phyloP scores from a whole-genome alignment of 2,329 filamentous ascomycete species.

The Grosmannia clavigera region DNA sequence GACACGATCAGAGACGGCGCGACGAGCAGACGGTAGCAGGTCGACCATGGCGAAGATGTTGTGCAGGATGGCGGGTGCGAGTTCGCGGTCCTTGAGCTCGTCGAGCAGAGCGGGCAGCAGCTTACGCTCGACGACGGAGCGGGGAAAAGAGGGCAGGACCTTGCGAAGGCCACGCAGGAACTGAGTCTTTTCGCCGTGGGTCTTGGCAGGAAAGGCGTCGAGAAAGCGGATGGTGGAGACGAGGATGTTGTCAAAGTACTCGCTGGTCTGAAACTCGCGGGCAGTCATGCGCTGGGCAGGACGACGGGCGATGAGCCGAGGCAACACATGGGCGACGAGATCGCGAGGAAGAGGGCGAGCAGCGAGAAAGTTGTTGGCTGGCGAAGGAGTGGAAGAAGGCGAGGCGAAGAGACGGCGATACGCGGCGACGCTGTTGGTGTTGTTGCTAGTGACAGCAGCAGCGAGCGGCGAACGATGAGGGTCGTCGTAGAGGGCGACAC shows the following conservation, averaged over 20 bases:
- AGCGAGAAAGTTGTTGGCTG: constrained; percentile 73
- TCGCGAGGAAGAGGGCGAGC: constrained; percentile 70
- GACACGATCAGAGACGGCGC: constrained; percentile 73
- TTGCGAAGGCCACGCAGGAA: constrained; percentile 83
- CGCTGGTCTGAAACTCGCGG: constrained; percentile 83
- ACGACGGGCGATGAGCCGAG: constrained; percentile 73
- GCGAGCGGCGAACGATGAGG: constrained; percentile 82
- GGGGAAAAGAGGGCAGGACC: constrained; percentile 84
- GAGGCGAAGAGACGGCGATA: constrained; percentile 79
- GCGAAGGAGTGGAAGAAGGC: constrained; percentile 64
- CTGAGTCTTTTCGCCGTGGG: constrained; percentile 74
- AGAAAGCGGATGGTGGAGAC: constrained; percentile 94
- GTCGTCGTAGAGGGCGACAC: constrained; percentile 86
- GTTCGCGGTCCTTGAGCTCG: constrained; percentile 83
- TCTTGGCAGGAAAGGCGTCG: constrained; percentile 84
- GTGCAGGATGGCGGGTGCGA: constrained; percentile 73
- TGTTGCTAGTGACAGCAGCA: constrained; percentile 30
- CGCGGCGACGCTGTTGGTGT: constrained; percentile 64
- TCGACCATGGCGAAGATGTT: constrained; percentile 87
- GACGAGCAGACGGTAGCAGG: constrained; percentile 61
- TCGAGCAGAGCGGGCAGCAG: constrained; percentile 79
- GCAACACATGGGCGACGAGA: constrained; percentile 62
- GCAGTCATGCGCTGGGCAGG: constrained; percentile 81
- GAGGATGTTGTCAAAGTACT: constrained; percentile 93
- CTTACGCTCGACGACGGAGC: constrained; percentile 89